Base-by-base conservation (phyloP, 2,329 filamentous ascomycete species). In the Dryadomyces sulphureus region DNA sequence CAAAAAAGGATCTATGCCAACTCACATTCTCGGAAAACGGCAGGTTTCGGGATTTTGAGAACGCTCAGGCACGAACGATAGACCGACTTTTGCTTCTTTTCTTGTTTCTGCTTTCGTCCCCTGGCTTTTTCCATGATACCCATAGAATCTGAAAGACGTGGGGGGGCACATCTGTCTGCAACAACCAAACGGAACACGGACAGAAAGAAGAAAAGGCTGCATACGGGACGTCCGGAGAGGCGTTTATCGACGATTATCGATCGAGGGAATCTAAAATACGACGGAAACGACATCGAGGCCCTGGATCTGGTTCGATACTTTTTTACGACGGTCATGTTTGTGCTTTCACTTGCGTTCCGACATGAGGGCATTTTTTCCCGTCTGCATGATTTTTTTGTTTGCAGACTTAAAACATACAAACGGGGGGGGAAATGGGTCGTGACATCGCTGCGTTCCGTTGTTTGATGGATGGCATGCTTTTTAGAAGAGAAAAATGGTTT, bases 401-500 rank as follows among this genome's bases (percentile, higher is more conserved):
- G 48, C 43, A 48, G 60, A 62, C 58, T 58, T 58, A 50, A 59
- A 47, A 22, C 19, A 35, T 19, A 36, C 22, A 7, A 43, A 14
- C 32, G 4, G 38, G 27, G 41, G 45, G 43, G 45, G 41, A 43
- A 41, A 38, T 19, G 49, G 47, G 57, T 62, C 60, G 60, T 62
- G 60, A 54, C 49, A 53, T 56, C 53, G 56, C 55, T 56, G 57
- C 55, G 52, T 44, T 41, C 48, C 46, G 53, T 58, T 59, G 56
- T 55, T 58, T 58, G n/a, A n/a, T 57, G 55, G 55, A 57, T 54
- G 56, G 53, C 56, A 60, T 55, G 27, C 27, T 14, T 32, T n/a
- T n/a, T 56, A 66, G 73, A 77, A 78, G 73, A 78, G 70, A 76
- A 77, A 77, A 76, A 70, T 71, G 73, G 74, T 75, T 75, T 73